phyloP scores from a whole-genome alignment of 306 rosid species.

The Betula pendula region DNA sequence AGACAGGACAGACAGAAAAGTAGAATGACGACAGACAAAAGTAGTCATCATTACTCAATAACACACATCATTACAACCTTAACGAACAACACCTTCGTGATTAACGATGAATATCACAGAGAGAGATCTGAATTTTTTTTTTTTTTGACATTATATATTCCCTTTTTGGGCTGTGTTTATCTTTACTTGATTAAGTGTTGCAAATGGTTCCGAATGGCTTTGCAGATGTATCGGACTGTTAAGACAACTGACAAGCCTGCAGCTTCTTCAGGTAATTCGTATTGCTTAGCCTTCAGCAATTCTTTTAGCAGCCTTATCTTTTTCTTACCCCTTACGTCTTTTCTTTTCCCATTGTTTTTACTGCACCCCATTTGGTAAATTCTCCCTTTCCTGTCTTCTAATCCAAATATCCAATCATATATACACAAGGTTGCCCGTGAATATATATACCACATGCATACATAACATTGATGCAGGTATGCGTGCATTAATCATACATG shows the following conservation, averaged over 20 bases:
- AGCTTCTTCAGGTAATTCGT: constrained; percentile 91
- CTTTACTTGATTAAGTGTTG: constrained; percentile 6
- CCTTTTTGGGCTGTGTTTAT: not conserved
- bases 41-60: constrained; percentile 75
- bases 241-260: constrained; percentile 95
- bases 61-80: constrained; percentile 44
- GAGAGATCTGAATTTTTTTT: constrained; percentile 21
- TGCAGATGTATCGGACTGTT: constrained; percentile 94
- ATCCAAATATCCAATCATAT: no score
- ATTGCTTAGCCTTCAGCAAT: constrained; percentile 42
- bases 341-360: constrained; percentile 17
- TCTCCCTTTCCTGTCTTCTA: not conserved
- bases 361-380: not conserved
- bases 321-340: constrained; percentile 27
- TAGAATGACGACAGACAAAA: constrained; percentile 33
- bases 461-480: not conserved
- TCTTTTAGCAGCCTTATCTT: constrained; percentile 28
- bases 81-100: constrained; percentile 75
- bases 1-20: constrained; percentile 35
- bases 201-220: constrained; percentile 22
- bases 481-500: not conserved
- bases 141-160: not conserved
- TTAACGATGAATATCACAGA: constrained; percentile 46
- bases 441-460: not conserved
- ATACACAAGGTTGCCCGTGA: not conserved